phyloP scores from a whole-genome alignment of 306 rosid genomes.

The Rubus idaeus region DNA sequence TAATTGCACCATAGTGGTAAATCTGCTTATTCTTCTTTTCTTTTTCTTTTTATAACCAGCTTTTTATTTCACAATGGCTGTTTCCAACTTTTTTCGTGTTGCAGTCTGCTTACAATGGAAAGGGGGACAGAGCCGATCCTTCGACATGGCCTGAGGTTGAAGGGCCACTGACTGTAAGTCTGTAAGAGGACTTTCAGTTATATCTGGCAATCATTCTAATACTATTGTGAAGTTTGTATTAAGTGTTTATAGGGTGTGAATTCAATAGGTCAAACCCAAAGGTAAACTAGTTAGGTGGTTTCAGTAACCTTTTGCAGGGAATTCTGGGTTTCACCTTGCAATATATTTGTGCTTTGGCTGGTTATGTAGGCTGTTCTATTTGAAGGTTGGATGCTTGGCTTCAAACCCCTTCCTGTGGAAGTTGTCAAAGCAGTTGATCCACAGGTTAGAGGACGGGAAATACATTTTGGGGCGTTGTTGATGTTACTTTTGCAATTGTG shows the following conservation, averaged over 20 bases:
- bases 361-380: constrained; percentile 67
- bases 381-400: constrained; percentile 99
- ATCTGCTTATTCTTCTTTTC: background rate
- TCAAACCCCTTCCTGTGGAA: constrained; percentile 73
- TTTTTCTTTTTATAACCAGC: background rate
- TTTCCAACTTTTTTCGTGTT: constrained; percentile 23
- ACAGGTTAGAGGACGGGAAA: constrained; percentile 53
- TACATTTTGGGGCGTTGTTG: background rate
- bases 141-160: constrained; percentile 85
- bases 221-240: background rate
- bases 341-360: constrained; percentile 24
- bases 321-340: background rate
- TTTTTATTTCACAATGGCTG: constrained; percentile 26
- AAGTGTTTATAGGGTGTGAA: constrained; percentile 10
- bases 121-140: constrained; percentile 89
- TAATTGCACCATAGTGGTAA: constrained; percentile 31
- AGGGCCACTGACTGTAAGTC: constrained; percentile 75
- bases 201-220: background rate
- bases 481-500: background rate
- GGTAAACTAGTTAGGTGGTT: background rate
- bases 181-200: constrained; percentile 2
- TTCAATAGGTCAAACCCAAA: constrained; percentile 2
- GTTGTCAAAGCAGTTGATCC: constrained; percentile 70
- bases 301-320: constrained; percentile 1
- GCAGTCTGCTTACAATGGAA: constrained; percentile 84